These are phyloP conservation scores for Volutella citrinella DNA, from an alignment of 2,329 filamentous ascomycete species.

Conservation along the genomic window DNA sequence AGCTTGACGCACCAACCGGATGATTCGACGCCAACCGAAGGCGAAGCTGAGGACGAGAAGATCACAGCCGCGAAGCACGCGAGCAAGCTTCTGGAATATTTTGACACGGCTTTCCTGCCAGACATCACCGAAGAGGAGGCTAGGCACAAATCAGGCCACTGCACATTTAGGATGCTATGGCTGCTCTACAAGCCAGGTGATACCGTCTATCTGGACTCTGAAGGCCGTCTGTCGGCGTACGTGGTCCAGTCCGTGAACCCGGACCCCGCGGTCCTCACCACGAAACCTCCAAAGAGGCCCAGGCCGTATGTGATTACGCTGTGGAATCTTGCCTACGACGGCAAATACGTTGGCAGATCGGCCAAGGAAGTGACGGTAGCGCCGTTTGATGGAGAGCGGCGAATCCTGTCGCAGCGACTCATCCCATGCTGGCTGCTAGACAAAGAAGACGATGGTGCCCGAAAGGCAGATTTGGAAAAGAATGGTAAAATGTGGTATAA, in stretches of 20 bases:
- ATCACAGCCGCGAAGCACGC: too few species aligned
- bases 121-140: background rate
- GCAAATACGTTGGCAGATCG: background rate
- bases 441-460: background rate
- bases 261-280: too few species aligned
- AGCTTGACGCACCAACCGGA: too few species aligned
- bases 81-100: too few species aligned
- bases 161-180: background rate
- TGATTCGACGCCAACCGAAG: too few species aligned
- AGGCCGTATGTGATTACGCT: background rate
- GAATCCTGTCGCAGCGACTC: background rate
- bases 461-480: background rate
- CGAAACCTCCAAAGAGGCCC: too few species aligned
- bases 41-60: too few species aligned
- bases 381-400: conserved; percentile 1
- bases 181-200: background rate
- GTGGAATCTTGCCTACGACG: background rate
- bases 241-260: background rate
- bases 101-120: too few species aligned
- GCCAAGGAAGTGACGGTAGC: background rate
- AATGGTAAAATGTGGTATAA: background rate
- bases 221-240: background rate
- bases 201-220: background rate
- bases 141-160: background rate
- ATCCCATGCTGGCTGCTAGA: background rate